Evolutionary conservation across 305 asterid genomes (phyloP), one percentile per base, ranked within the genome.

Genomic region (Nicotiana rustica): DNA sequence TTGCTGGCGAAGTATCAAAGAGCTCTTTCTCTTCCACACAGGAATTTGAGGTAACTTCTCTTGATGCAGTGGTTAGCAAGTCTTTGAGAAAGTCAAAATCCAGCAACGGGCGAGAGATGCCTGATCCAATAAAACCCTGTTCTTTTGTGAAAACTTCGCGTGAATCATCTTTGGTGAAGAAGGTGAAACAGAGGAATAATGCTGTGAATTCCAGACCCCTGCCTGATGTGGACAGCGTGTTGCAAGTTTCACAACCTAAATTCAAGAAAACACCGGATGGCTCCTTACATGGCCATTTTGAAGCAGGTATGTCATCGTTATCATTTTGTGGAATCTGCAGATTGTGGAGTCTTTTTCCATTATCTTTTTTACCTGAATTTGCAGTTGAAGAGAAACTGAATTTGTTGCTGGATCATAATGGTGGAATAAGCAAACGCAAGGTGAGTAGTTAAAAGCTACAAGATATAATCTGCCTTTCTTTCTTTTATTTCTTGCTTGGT

Each of bases 351-450:
- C 17, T 76, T 25, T 52, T 25, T 15, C 17, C 21, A 47, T 19
- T 47, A 44, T 38, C 73, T 19, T 62, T 71, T 35, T 19, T 67
- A 66, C 55, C 55, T 44, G 35, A 84, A 71, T 83, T 84, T 91
- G 91, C 93, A 95, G 99, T 95, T 84, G 97, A 95, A 89, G 95
- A 85, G 90, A 92, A 91, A 86, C 93, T 95, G 41, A 95, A 92
- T 47, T 94, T 89, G 89, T 85, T 95, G 89, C 93, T 95, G 71
- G 94, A 93, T 83, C 83, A 88, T 71, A 91, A 89, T 82, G 97
- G 97, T 47, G 99, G 99, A 84, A 92, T 95, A 88, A 95, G 99
- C 93, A 95, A 94, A 90, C 89, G 97, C 81, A 95, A 91, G 86
- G 99, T 95, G 87, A 89, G 90, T 81, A 36, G 56, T 75, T 82